Conservation (phyloP, 768 basidiomycete species). For the Albatrellus ellisii region DNA sequence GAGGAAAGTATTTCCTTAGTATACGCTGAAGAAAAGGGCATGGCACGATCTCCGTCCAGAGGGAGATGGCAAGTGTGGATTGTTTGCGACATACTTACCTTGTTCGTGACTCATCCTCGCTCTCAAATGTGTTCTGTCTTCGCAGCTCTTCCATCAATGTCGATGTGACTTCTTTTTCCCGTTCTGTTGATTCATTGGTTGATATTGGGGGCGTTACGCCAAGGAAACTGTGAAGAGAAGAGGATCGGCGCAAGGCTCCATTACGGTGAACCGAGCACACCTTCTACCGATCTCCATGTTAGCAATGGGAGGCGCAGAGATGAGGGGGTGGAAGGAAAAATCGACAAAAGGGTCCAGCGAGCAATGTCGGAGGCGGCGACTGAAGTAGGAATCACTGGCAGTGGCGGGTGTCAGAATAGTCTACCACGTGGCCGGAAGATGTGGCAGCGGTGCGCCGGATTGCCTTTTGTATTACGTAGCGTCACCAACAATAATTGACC, state of each 20-base stretch:
- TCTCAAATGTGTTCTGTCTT: constrained; percentile 79
- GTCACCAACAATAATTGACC: no score
- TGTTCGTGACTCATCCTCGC: constrained; percentile 73
- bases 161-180: constrained; percentile 72
- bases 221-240: constrained; percentile 37
- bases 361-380: no score
- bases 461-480: no score
- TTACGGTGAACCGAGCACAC: constrained; percentile 1
- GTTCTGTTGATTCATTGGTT: constrained; percentile 53
- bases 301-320: no score
- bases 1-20: background rate
- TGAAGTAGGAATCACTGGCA: no score
- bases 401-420: no score
- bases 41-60: background rate
- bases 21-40: background rate
- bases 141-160: constrained; percentile 88
- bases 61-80: background rate
- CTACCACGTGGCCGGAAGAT: no score
- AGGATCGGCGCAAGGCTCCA: background rate
- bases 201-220: constrained; percentile 86
- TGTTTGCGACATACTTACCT: constrained; percentile 55
- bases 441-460: no score
- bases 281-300: constrained; percentile 10
- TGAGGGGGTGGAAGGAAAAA: background rate
- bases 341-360: background rate